phyloP scores from a whole-genome alignment of 2,329 filamentous ascomycete species.

The Exophiala xenobiotica region DNA sequence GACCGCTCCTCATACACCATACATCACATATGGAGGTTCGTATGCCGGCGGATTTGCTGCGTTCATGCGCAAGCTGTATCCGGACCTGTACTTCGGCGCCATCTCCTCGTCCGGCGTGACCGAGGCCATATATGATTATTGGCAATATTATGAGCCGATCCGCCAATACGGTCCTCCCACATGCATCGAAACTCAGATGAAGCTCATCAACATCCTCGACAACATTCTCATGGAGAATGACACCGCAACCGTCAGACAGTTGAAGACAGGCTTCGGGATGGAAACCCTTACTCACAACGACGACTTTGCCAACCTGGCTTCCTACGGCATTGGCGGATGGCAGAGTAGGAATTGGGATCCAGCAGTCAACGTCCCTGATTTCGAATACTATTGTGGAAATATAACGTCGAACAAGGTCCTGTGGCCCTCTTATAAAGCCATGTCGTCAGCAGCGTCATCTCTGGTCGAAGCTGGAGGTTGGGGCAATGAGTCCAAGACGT shows the following conservation, averaged over 20 bases:
- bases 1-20: constrained; percentile 64
- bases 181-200: constrained; percentile 66
- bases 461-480: constrained; percentile 53
- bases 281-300: constrained; percentile 43
- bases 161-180: constrained; percentile 56
- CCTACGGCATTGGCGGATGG: constrained; percentile 49
- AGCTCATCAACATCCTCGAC: constrained; percentile 59
- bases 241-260: constrained; percentile 40
- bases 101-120: constrained; percentile 81
- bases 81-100: constrained; percentile 73
- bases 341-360: constrained; percentile 63
- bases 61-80: constrained; percentile 73
- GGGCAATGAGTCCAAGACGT: constrained; percentile 37
- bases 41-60: constrained; percentile 81
- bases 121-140: constrained; percentile 74
- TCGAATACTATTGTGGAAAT: constrained; percentile 57
- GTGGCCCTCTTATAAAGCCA: constrained; percentile 41
- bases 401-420: constrained; percentile 49
- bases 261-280: constrained; percentile 54
- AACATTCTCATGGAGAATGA: constrained; percentile 56
- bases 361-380: constrained; percentile 47
- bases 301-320: constrained; percentile 55
- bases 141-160: constrained; percentile 62
- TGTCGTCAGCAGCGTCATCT: constrained; percentile 42
- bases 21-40: constrained; percentile 78